phyloP scores from a whole-genome alignment of 768 basidiomycete species.

The Hypholoma fasciculare region DNA sequence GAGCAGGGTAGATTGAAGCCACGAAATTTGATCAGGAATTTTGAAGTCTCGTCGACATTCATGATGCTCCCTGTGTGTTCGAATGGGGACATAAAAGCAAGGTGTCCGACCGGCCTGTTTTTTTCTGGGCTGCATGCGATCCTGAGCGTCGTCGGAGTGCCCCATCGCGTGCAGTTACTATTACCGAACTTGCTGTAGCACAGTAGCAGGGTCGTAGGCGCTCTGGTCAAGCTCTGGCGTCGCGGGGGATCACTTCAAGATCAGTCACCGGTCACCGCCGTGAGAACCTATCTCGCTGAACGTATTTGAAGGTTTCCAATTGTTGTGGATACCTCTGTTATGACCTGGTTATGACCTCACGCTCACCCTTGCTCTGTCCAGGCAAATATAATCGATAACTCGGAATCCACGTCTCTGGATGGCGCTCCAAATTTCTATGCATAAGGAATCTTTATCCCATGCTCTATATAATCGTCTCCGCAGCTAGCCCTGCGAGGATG shows the following conservation, averaged over 20 bases:
- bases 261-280: no score
- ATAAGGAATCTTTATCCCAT: constrained; percentile 49
- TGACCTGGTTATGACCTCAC: no score
- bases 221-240: no score
- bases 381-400: constrained; percentile 46
- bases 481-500: constrained; percentile 34
- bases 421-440: constrained; percentile 46
- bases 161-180: constrained; percentile 33
- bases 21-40: no score
- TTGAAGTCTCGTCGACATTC: constrained; percentile 23
- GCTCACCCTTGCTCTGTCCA: constrained; percentile 9
- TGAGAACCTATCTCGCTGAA: no score
- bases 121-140: constrained; percentile 34
- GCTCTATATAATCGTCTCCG: constrained; percentile 26
- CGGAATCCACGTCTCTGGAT: constrained; percentile 43
- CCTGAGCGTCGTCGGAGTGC: constrained; percentile 30
- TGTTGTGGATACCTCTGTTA: no score
- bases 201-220: constrained; percentile 18
- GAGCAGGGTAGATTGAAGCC: no score
- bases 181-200: constrained; percentile 30
- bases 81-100: constrained; percentile 35
- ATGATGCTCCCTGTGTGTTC: constrained; percentile 24
- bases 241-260: no score
- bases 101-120: constrained; percentile 18
- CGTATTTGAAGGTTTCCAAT: no score